Conservation (phyloP, 345 rosid genomes). For the Brassica rapa region DNA sequence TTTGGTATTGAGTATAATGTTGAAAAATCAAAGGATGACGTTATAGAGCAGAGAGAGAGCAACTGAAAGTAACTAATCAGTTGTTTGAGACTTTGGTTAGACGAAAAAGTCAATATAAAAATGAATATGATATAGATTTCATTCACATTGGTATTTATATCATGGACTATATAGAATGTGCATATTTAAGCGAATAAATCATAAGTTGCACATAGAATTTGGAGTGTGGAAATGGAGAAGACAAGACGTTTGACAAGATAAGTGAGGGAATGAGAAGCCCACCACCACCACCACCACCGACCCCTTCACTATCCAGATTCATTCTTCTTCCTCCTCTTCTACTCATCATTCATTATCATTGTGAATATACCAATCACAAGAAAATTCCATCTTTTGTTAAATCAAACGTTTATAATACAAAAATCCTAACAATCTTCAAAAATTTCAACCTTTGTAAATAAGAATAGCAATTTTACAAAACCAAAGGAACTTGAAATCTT, state of each 20-base stretch:
- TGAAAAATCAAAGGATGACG: constrained; percentile 24
- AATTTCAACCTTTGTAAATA: not conserved
- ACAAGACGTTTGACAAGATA: constrained; percentile 47
- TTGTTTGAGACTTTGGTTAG: not conserved
- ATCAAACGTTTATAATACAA: not conserved
- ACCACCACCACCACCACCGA: constrained; percentile 33
- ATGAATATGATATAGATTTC: not conserved
- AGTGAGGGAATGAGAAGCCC: constrained; percentile 42
- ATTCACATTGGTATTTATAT: not conserved
- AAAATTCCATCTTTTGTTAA: not conserved
- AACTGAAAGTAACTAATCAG: constrained; percentile 13
- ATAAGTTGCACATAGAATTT: not conserved
- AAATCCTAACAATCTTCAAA: not conserved
- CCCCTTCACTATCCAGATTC: constrained; percentile 33
- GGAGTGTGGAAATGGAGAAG: constrained; percentile 42
- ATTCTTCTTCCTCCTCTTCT: constrained; percentile 16
- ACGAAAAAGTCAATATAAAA: not conserved
- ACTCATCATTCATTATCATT: constrained; percentile 31
- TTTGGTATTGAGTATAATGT: constrained; percentile 14
- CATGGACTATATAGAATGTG: not conserved
- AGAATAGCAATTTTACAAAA: not conserved
- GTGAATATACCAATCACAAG: constrained; percentile 25
- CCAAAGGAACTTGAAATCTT: not conserved
- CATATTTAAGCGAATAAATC: not conserved
- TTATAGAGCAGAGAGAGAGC: not conserved